Evolutionary conservation across 192 early-diverging fungal species (phyloP).

Genomic region (Linnemannia elongata): DNA sequence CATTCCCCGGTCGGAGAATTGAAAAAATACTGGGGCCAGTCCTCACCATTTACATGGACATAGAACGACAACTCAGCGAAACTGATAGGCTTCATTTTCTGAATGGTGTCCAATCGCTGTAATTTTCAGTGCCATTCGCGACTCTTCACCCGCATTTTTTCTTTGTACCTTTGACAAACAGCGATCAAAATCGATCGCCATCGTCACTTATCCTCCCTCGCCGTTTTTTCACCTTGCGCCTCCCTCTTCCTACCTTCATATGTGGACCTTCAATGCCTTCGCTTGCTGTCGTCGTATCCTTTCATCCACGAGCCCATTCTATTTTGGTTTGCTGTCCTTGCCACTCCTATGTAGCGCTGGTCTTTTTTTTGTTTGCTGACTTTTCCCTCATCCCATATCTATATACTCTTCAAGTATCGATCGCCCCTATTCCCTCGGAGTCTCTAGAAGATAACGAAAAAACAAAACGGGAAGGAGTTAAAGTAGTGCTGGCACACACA

Average conservation of each 20-base stretch:
- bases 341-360: not conserved
- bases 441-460: not conserved
- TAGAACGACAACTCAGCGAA: not conserved
- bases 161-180: too few relatives aligned
- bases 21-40: conserved; percentile 4
- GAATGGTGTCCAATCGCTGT: not conserved
- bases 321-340: too few relatives aligned
- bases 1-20: not conserved
- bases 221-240: conserved; percentile 2
- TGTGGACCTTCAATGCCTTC: too few relatives aligned
- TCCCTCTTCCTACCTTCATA: too few relatives aligned
- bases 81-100: conserved; percentile 3
- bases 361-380: not conserved
- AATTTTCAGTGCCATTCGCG: not conserved
- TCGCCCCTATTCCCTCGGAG: not conserved
- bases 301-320: too few relatives aligned
- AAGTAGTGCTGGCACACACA: too few relatives aligned
- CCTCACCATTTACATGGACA: not conserved
- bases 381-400: not conserved
- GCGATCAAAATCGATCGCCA: too few relatives aligned
- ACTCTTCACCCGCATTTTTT: too few relatives aligned
- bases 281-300: too few relatives aligned
- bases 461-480: too few relatives aligned
- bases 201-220: not conserved
- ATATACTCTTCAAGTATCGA: not conserved